Conservation (phyloP, 208 protist genomes). For the Zelonia costaricensis region DNA sequence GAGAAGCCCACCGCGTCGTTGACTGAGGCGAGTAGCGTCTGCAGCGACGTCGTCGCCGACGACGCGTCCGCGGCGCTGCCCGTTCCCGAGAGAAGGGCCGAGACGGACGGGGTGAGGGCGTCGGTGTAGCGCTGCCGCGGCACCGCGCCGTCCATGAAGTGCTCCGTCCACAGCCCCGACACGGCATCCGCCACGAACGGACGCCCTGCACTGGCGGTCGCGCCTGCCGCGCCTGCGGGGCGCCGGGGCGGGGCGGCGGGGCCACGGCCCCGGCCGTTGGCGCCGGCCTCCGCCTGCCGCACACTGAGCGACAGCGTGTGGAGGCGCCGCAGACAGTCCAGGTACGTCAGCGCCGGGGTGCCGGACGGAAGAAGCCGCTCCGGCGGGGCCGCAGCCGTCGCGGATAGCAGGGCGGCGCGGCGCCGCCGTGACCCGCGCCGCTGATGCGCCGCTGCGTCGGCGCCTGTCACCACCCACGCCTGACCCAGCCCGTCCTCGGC, state of each 20-base stretch:
- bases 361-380: conserved; percentile 55
- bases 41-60: conserved; percentile 7
- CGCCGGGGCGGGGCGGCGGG: neutral
- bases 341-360: conserved; percentile 70
- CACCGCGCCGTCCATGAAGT: conserved; percentile 24
- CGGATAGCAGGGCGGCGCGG: conserved; percentile 8
- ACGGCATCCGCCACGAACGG: conserved; percentile 19
- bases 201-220: neutral
- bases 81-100: conserved; percentile 20
- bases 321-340: conserved; percentile 42
- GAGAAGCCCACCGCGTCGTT: conserved; percentile 40
- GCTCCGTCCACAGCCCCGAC: conserved; percentile 28
- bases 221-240: neutral
- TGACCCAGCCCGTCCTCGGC: conserved; percentile 34
- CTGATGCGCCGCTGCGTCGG: conserved; percentile 7
- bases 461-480: conserved; percentile 53
- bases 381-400: conserved; percentile 12
- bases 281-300: conserved; percentile 26
- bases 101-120: conserved; percentile 7
- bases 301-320: conserved; percentile 22
- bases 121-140: conserved; percentile 26
- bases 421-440: conserved; percentile 20
- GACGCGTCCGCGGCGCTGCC: neutral
- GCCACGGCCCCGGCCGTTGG: conserved; percentile 10
- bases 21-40: conserved; percentile 21